Conservation (phyloP, 306 rosid species). For the Cucurbita moschata region DNA sequence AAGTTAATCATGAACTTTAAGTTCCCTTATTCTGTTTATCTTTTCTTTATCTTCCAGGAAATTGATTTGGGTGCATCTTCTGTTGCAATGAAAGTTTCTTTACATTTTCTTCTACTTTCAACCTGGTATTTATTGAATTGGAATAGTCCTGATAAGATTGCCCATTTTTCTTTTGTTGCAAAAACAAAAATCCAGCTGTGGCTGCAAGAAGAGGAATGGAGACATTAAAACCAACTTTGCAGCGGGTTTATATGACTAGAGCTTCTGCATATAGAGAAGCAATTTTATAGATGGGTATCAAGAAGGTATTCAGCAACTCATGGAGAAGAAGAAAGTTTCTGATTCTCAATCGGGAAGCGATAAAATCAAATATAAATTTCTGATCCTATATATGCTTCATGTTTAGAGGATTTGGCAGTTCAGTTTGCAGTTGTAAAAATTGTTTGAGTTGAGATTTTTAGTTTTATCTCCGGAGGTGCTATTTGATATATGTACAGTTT, state of each 20-base stretch:
- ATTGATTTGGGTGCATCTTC: not conserved
- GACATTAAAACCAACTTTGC: slow-evolving; percentile 70
- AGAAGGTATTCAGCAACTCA: slow-evolving; percentile 59
- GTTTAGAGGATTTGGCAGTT: not conserved
- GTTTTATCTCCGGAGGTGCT: not conserved
- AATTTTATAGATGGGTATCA: slow-evolving; percentile 73
- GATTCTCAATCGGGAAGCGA: slow-evolving; percentile 30
- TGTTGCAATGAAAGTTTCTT: not conserved
- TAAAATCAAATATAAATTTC: slow-evolving; percentile 19
- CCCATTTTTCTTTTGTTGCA: slow-evolving; percentile 9
- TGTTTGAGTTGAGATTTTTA: not conserved
- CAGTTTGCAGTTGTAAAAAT: not conserved
- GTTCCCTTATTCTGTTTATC: not conserved
- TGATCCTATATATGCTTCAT: slow-evolving; percentile 11
- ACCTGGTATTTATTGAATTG: not conserved
- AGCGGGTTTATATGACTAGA: slow-evolving; percentile 77
- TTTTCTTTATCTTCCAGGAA: not conserved
- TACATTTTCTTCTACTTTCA: not conserved
- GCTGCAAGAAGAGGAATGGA: slow-evolving; percentile 75
- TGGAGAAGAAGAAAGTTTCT: slow-evolving; percentile 44
- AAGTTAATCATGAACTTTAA: not conserved
- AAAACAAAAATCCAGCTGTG: slow-evolving; percentile 31
- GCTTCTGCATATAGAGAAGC: slow-evolving; percentile 82
- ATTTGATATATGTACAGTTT: not conserved
- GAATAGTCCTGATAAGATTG: not conserved